Evolutionary conservation across 257 asterid genomes (phyloP).

Genomic region (Oldenlandia corymbosa): DNA sequence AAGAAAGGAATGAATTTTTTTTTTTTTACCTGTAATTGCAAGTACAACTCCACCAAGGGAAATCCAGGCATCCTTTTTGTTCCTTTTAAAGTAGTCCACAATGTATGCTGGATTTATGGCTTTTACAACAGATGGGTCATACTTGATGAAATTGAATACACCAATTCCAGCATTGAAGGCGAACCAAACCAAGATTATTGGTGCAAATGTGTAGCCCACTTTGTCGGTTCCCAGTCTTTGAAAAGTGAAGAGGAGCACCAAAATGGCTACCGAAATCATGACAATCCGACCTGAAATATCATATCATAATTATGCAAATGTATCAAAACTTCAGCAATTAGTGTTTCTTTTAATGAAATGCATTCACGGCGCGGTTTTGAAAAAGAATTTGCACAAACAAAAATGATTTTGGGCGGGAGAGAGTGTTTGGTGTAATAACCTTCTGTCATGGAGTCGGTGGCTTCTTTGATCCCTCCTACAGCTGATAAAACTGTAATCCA

Average conservation of each 20-base stretch:
- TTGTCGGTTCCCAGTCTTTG: conserved; percentile 64
- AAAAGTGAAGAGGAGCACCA: conserved; percentile 34
- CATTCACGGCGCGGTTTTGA: too few relatives aligned
- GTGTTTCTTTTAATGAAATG: too few relatives aligned
- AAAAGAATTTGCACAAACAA: too few relatives aligned
- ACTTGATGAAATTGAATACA: conserved; percentile 45
- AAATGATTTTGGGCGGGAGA: too few relatives aligned
- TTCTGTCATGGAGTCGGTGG: conserved; percentile 32
- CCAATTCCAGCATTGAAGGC: conserved; percentile 38
- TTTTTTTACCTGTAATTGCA: conserved; percentile 36
- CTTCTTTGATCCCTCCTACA: conserved; percentile 56
- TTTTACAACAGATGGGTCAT: conserved; percentile 37
- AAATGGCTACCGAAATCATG: conserved; percentile 43
- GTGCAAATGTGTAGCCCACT: conserved; percentile 63
- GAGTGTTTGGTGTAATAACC: conserved; percentile 6
- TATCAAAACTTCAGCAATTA: too few relatives aligned
- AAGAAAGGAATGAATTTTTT: too few relatives aligned
- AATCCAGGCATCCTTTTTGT: conserved; percentile 44
- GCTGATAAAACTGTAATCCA: conserved; percentile 67
- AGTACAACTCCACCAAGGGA: conserved; percentile 64
- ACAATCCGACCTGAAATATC: conserved; percentile 31
- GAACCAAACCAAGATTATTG: conserved; percentile 50
- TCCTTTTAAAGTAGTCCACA: conserved; percentile 37
- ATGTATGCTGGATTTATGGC: conserved; percentile 52
- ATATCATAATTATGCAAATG: background rate